Percentiles rank a stretch among this genome's conserved stretches.
phyloP scores from a whole-genome alignment of 208 protist genomes.

The Acanthamoeba castellanii region DNA sequence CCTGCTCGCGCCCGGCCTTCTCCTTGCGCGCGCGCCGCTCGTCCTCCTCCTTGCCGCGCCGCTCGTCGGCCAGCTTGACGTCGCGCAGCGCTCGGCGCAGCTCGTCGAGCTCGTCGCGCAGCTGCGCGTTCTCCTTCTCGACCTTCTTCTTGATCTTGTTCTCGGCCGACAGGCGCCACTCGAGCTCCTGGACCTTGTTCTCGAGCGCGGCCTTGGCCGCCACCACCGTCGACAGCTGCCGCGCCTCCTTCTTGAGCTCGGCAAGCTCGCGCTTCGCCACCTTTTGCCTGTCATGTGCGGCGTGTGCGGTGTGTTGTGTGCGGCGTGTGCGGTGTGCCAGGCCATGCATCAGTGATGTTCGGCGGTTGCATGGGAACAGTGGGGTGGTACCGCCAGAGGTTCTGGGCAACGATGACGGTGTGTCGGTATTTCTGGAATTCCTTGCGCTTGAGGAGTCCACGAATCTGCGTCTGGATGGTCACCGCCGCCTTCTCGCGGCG shows the following conservation, averaged over 20 bases:
- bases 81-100: background rate
- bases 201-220: constrained; percentile 66
- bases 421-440: background rate
- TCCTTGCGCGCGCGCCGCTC: background rate
- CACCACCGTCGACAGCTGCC: constrained; percentile 43
- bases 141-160: constrained; percentile 62
- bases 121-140: background rate
- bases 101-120: constrained; percentile 20
- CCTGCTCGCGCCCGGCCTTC: background rate
- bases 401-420: constrained; percentile 19
- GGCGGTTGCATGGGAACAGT: background rate
- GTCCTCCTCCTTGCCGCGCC: background rate
- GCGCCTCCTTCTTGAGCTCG: constrained; percentile 50
- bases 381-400: constrained; percentile 49
- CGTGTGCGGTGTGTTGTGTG: no score
- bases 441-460: background rate
- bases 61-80: background rate
- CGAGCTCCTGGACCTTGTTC: constrained; percentile 61
- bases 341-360: background rate
- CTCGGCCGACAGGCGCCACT: constrained; percentile 33
- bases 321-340: no score
- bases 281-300: background rate
- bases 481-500: constrained; percentile 43
- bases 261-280: background rate
- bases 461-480: background rate